phyloP scores from a whole-genome alignment of 305 asterid species.

The Rubia peregrina region DNA sequence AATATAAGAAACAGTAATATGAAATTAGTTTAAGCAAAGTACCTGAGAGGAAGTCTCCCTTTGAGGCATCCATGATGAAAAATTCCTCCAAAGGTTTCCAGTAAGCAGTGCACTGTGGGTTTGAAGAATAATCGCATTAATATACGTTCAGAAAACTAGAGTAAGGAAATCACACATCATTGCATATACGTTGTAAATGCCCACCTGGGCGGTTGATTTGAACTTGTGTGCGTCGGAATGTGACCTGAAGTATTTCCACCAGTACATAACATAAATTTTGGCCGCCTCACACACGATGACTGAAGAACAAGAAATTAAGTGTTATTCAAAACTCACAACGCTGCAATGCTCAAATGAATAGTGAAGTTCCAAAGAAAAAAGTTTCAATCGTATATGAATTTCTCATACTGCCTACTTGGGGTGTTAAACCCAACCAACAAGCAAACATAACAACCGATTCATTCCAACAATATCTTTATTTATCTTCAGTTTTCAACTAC shows the following conservation, averaged over 20 bases:
- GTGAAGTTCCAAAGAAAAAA: background rate
- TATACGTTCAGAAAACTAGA: background rate
- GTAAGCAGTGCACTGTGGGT: slow-evolving; percentile 58
- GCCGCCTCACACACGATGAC: slow-evolving; percentile 76
- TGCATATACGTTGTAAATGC: slow-evolving; percentile 12
- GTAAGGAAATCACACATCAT: slow-evolving; percentile 3
- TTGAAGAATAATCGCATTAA: slow-evolving; percentile 19
- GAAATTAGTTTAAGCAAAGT: background rate
- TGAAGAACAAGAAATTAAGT: slow-evolving; percentile 24
- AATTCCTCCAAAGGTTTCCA: slow-evolving; percentile 72
- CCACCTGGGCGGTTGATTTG: slow-evolving; percentile 63
- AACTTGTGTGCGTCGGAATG: slow-evolving; percentile 69
- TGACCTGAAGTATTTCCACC: slow-evolving; percentile 69
- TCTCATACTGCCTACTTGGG: background rate
- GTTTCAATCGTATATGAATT: background rate
- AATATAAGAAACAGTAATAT: background rate
- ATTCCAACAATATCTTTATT: background rate
- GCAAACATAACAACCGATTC: background rate
- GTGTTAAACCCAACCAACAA: background rate
- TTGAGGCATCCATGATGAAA: slow-evolving; percentile 82
- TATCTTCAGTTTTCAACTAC: background rate
- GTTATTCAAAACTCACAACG: background rate
- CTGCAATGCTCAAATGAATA: background rate
- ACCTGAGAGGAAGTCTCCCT: slow-evolving; percentile 66
- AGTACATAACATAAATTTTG: slow-evolving; percentile 76